Percentiles rank a stretch among this genome's conserved stretches.
Evolutionary conservation across 1,284 basidiomycete species (phyloP).

Genomic region (Leccinum variabile): DNA sequence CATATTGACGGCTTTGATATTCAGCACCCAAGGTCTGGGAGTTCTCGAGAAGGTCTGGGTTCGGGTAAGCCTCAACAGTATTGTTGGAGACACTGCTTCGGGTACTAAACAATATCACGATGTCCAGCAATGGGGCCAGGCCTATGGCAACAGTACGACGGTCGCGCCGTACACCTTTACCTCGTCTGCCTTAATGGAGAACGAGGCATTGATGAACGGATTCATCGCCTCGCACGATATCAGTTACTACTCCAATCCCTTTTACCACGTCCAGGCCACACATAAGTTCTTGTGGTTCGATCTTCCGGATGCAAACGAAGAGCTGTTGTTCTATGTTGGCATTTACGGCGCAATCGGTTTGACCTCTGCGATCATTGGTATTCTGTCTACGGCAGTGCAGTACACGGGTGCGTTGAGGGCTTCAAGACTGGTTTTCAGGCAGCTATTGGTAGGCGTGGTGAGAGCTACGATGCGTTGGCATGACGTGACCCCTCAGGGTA

Average conservation of each 20-base stretch:
- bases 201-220: conserved; percentile 32
- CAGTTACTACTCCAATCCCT: conserved; percentile 15
- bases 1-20: conserved; percentile 40
- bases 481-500: conserved; percentile 50
- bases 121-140: conserved; percentile 46
- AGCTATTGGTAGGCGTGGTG: conserved; percentile 45
- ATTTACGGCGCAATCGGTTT: conserved; percentile 49
- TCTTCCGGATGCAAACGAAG: conserved; percentile 45
- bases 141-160: conserved; percentile 34
- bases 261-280: conserved; percentile 17
- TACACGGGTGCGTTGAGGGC: conserved; percentile 50
- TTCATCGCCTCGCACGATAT: conserved; percentile 21
- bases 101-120: neutral
- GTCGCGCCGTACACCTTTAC: conserved; percentile 23
- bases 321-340: conserved; percentile 52
- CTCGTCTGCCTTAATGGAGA: conserved; percentile 33
- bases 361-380: conserved; percentile 37
- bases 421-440: conserved; percentile 45
- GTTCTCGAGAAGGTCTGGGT: conserved; percentile 60
- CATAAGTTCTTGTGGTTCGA: conserved; percentile 23
- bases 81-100: neutral
- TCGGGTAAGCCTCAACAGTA: conserved; percentile 16
- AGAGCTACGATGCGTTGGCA: conserved; percentile 55
- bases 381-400: conserved; percentile 41
- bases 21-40: conserved; percentile 36